Conservation (phyloP, 129 eudicot species). For the carrot (Daucus carota) region DH1_v3.0 NC_030384.2:36839001-36839500, state of each 20-base stretch:
- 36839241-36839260: not conserved
- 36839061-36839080: slow-evolving; percentile 64
- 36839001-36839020: slow-evolving; percentile 96
- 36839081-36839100: slow-evolving; percentile 62
- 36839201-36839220: not conserved
- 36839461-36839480: too few species aligned
- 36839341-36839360: too few species aligned
- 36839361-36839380: too few species aligned
- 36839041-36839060: slow-evolving; percentile 56
- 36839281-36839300: too few species aligned
- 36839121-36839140: not conserved
- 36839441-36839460: too few species aligned
- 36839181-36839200: not conserved
- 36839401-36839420: too few species aligned
- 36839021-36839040: slow-evolving; percentile 77
- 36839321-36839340: too few species aligned
- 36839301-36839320: too few species aligned
- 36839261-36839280: not conserved
- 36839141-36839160: not conserved
- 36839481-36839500: too few species aligned
- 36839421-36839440: too few species aligned
- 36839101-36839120: slow-evolving; percentile 84
- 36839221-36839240: not conserved
- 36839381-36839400: too few species aligned
- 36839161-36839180: not conserved